phyloP scores from a whole-genome alignment of 768 basidiomycete genomes.

The Gloeophyllum trabeum region DNA sequence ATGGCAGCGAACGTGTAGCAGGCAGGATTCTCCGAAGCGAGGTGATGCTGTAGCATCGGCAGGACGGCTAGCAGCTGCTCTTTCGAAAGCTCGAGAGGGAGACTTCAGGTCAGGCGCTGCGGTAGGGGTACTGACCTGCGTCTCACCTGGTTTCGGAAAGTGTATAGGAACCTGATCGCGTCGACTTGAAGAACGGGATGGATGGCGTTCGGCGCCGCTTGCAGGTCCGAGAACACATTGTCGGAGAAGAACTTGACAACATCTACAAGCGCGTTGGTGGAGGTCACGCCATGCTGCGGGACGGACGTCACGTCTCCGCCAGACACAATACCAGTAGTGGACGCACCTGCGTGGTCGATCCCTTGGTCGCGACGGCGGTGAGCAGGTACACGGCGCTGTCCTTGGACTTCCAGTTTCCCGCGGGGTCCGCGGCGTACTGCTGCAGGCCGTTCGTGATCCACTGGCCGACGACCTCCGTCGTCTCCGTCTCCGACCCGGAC shows the following conservation, averaged over 20 bases:
- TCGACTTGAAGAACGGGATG: slow-evolving; percentile 93
- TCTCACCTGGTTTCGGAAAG: slow-evolving; percentile 88
- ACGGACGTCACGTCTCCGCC: background rate
- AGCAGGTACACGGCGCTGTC: slow-evolving; percentile 89
- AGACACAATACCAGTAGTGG: slow-evolving; percentile 1
- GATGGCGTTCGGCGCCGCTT: slow-evolving; percentile 50
- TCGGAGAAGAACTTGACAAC: slow-evolving; percentile 94
- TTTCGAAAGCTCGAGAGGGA: slow-evolving; percentile 63
- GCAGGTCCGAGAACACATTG: slow-evolving; percentile 81
- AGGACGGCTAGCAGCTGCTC: slow-evolving; percentile 86
- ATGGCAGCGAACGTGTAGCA: slow-evolving; percentile 95
- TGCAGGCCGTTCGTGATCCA: slow-evolving; percentile 73
- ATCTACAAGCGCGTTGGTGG: slow-evolving; percentile 84
- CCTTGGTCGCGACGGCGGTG: slow-evolving; percentile 87
- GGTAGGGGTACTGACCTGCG: background rate
- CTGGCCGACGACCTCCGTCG: slow-evolving; percentile 79
- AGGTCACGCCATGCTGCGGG: slow-evolving; percentile 79
- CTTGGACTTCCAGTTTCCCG: slow-evolving; percentile 77
- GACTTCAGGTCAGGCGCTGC: background rate
- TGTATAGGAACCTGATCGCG: slow-evolving; percentile 89
- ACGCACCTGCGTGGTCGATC: slow-evolving; percentile 72
- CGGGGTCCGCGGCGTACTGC: slow-evolving; percentile 52
- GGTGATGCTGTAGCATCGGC: slow-evolving; percentile 75
- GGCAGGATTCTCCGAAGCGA: slow-evolving; percentile 79
- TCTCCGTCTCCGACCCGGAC: slow-evolving; percentile 68